Evolutionary conservation across 306 rosid genomes (phyloP), one percentile per base, ranked within the genome.

Genomic region (Prunus armeniaca): DNA sequence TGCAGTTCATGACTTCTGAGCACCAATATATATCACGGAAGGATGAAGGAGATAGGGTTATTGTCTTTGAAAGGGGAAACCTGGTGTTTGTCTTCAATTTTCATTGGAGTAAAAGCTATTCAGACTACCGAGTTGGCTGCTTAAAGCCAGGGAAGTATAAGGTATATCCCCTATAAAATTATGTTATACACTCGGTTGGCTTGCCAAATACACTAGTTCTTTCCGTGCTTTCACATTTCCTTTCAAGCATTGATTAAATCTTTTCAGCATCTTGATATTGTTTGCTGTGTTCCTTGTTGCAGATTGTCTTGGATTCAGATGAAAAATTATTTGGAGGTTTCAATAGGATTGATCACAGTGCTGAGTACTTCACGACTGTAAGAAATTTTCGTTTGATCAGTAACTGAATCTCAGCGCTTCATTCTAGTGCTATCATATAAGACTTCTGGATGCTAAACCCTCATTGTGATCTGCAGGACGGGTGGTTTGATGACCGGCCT

Each of bases 261-360:
- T 38, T 46, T n/a, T 49, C 50, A 49, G 24, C 73, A 67, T 55
- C 49, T 73, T 72, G 67, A 5, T 24, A 25, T 10, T 25, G 41
- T 10, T 50, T 65, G 20, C 20, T 72, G 57, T 38, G 43, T 69
- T 22, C 28, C 73, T 71, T 17, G 20, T 17, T 79, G 22, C 88
- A 89, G 99, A 84, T 95, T 84, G 97, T 82, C 79, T 86, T 95
- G 96, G 99, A 92, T 88, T 88, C 99, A 7, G 98, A 92, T 79
- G 88, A 87, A 55, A 47, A 78, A 12, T 64, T 82, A 75, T 95
- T 90, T 62, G 99, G 97, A 72, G 97, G 98, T 67, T 91, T 84
- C 86, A 69, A 50, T 73, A 87, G 97, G 85, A 82, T 92, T 72
- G 81, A 78, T 80, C 93, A 85, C 76, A 38, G 62, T 43, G 93